These are phyloP conservation scores for Naganishia albida DNA, from an alignment of 1,284 basidiomycete genomes.

Conservation along the genomic window DNA sequence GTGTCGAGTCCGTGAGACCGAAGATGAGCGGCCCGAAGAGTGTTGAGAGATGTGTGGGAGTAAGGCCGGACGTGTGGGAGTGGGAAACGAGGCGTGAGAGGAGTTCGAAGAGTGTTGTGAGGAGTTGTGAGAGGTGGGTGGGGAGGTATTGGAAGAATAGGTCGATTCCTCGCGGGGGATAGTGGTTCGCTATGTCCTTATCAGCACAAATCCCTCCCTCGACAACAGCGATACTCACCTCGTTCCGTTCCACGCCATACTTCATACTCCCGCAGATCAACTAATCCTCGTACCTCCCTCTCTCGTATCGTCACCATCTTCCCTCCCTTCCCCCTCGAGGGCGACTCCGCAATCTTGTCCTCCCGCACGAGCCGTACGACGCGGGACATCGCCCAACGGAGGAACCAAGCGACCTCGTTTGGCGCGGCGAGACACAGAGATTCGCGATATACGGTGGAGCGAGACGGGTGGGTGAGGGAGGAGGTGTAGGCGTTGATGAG, in stretches of 20 bases:
- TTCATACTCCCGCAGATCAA: slow-evolving; percentile 75
- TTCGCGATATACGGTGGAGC: neutral
- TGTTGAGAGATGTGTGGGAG: slow-evolving; percentile 77
- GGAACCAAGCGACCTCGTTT: slow-evolving; percentile 79
- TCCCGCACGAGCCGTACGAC: slow-evolving; percentile 61
- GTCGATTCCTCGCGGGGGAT: slow-evolving; percentile 69
- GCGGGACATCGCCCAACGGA: slow-evolving; percentile 79
- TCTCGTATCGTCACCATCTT: slow-evolving; percentile 53
- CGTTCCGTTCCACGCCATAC: slow-evolving; percentile 75
- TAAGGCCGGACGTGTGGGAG: slow-evolving; percentile 75
- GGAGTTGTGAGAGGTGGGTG: slow-evolving; percentile 62
- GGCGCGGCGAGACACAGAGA: slow-evolving; percentile 5
- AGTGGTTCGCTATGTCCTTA: slow-evolving; percentile 60
- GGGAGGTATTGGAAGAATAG: slow-evolving; percentile 62
- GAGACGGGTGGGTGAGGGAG: slow-evolving; percentile 39
- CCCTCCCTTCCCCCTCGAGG: neutral
- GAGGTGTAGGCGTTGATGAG: slow-evolving; percentile 72
- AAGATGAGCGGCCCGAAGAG: slow-evolving; percentile 85
- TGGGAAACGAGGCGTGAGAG: slow-evolving; percentile 77
- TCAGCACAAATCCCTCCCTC: neutral
- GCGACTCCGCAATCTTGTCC: slow-evolving; percentile 33
- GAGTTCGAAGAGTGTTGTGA: slow-evolving; percentile 70
- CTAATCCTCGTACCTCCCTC: slow-evolving; percentile 67
- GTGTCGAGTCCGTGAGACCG: slow-evolving; percentile 62
- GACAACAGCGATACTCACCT: slow-evolving; percentile 57